phyloP scores from a whole-genome alignment of 371 early-diverging fungal genomes.

The Gilbertella persicaria region DNA sequence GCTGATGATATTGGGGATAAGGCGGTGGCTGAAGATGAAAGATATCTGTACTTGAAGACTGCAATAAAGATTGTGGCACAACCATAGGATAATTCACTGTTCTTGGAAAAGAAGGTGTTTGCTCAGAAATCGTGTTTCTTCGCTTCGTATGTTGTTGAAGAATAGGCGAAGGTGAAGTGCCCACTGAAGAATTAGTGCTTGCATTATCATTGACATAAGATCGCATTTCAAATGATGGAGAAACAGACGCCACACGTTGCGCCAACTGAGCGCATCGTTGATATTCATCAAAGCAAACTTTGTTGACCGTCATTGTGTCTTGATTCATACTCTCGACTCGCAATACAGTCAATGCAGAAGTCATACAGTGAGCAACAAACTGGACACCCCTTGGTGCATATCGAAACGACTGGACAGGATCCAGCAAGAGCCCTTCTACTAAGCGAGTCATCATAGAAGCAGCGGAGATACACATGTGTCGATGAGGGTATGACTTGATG shows the following conservation, averaged over 20 bases:
- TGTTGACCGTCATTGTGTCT: slow-evolving; percentile 10
- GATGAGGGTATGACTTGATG: slow-evolving; percentile 30
- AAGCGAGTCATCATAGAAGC: slow-evolving; percentile 44
- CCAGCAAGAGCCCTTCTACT: slow-evolving; percentile 30
- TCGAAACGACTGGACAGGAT: slow-evolving; percentile 18
- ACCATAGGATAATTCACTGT: background rate
- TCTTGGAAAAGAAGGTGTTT: slow-evolving; percentile 3
- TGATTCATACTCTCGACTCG: slow-evolving; percentile 15
- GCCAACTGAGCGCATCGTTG: slow-evolving; percentile 23
- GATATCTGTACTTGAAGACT: slow-evolving; percentile 19
- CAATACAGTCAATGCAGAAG: slow-evolving; percentile 39
- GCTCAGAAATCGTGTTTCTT: slow-evolving; percentile 20
- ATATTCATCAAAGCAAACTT: slow-evolving; percentile 24
- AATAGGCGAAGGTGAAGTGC: slow-evolving; percentile 17
- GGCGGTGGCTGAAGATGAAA: background rate
- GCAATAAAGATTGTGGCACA: slow-evolving; percentile 14
- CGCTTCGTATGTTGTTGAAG: slow-evolving; percentile 3
- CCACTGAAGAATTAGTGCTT: background rate
- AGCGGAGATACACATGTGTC: slow-evolving; percentile 30
- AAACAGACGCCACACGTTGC: slow-evolving; percentile 29
- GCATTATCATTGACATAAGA: slow-evolving; percentile 3
- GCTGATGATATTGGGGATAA: slow-evolving; percentile 9
- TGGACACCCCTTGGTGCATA: slow-evolving; percentile 35
- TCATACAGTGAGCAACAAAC: slow-evolving; percentile 37
- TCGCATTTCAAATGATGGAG: slow-evolving; percentile 39